Evolutionary conservation across 805 yeast genomes (phyloP).

Genomic region (Nakazawaea ishiwadae): DNA sequence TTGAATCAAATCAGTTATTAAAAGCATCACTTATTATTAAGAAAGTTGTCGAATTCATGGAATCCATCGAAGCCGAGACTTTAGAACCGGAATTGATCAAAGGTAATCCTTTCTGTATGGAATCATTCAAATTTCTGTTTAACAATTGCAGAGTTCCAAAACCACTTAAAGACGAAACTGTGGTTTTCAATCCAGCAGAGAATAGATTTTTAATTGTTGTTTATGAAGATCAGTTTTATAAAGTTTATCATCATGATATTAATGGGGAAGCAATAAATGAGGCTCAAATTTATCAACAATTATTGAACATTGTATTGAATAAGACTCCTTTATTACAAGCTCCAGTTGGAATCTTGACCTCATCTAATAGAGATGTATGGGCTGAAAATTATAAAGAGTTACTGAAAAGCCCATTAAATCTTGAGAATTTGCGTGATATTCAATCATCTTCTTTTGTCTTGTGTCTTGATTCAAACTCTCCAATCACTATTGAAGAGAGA

Average conservation of each 20-base stretch:
- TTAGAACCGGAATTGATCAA: constrained; percentile 78
- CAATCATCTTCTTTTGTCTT: constrained; percentile 76
- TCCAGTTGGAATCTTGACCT: constrained; percentile 75
- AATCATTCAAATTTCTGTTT: constrained; percentile 86
- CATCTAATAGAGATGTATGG: constrained; percentile 85
- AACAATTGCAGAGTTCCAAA: constrained; percentile 83
- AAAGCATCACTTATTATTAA: constrained; percentile 75
- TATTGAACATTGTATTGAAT: constrained; percentile 36
- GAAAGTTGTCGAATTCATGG: constrained; percentile 65
- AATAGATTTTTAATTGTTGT: constrained; percentile 71
- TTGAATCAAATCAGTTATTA: constrained; percentile 59
- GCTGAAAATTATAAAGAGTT: constrained; percentile 54
- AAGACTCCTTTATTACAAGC: constrained; percentile 33
- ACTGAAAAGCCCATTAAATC: constrained; percentile 55
- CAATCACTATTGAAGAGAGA: constrained; percentile 77
- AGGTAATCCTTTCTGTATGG: constrained; percentile 90
- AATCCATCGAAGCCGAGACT: constrained; percentile 60
- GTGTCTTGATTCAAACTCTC: constrained; percentile 69
- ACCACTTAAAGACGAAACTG: constrained; percentile 57
- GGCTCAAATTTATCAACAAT: constrained; percentile 50
- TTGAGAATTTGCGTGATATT: constrained; percentile 57
- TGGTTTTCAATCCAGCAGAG: constrained; percentile 33
- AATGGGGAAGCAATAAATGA: constrained; percentile 40
- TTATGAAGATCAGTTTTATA: constrained; percentile 76
- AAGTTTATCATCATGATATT: constrained; percentile 55